Base-by-base conservation (phyloP, 2,329 filamentous ascomycete species). In the Seiridium unicorne region DNA sequence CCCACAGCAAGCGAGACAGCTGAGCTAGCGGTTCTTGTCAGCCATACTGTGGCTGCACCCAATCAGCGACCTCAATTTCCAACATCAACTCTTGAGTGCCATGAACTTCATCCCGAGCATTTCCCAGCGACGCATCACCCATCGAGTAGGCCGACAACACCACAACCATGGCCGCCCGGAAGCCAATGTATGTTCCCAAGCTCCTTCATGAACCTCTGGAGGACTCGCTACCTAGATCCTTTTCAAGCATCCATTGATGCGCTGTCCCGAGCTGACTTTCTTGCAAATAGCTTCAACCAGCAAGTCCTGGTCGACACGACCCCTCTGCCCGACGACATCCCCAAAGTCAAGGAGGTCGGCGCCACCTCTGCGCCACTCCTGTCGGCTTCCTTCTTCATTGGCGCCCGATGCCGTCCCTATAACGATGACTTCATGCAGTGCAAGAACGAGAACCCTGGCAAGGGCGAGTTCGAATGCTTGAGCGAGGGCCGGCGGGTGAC, bases 401-500 rank as follows among this genome's bases (percentile, higher is more conserved):
- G 95, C 65, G 93, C 93, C 67, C 89, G 94, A 73, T 99, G 95
- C 88, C 90, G 86, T 76, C 83, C 91, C 60, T 99, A 93, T 84
- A 98, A 98, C 79, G 95, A 99, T 83, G 95, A 99, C 80, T 99
- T 90, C 81, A 99, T 99, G 94, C 91, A 96, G 82, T 99, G 95
- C 90, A 99, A 99, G 89, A 91, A 87, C 68, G 93, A 97, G 80
- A 89, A 92, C 71, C 89, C 91, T 64, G 95, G 95, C 70, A 88
- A 86, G 77, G 95, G 93, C 76, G 95, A 99, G 83, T 78, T 96
- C 65, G 92, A 97, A 68, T 99, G 95, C 80, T 81, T 99, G 85
- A 94, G 92, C 84, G 95, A 99, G 81, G 95, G 95, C 60, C 87
- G 95, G 76, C 91, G 95, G 78, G 95, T 99, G 63, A 99, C 95